Evolutionary conservation across 371 early-diverging fungal genomes (phyloP), one percentile per base, ranked within the genome.

Genomic region (Mortierella sp.): DNA sequence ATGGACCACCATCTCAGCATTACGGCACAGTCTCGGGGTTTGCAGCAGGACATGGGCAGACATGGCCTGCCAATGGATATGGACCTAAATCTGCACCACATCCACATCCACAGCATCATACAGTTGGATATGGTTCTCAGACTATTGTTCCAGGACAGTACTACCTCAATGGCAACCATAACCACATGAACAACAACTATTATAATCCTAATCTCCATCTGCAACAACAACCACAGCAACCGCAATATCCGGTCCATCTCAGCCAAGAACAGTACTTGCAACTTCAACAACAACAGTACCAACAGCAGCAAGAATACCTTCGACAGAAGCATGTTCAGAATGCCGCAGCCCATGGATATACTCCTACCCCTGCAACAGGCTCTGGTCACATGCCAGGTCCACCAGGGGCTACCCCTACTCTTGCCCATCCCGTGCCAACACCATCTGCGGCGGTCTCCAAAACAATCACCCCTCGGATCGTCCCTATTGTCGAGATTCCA

Each of bases 401-500:
- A 22, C 70, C 65, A 22, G 58, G 41, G 19, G 40, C 29, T 5
- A 11, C 65, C 16, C 68, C 72, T 19, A 14, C 65, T 19, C 73
- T 63, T n/a, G 58, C 58, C 14, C 66, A 37, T 1, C 64, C 80
- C 14, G 45, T 50, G 34, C 66, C 67, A 4, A 61, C 47, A 37
- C 29, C n/a, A n/a, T n/a, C 68, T 13, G 31, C 63, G 13, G 45
- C 76, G 1, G 61, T 61, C 13, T 45, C 77, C 55, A 76, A 73
- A 39, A 70, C 77, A 6, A 83, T 78, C 64, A 75, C 78, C 13
- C 83, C 83, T 1, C 78, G 78, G 24, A 75, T 78, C 24, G 66
- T 83, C 14, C 83, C 83, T 31, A 64, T 78, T n/a, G 73, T 83
- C 40, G 78, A 74, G 0, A 78, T 83, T 16, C 83, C 83, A 41